Percentiles rank a stretch among this genome's conserved stretches.
Conservation (phyloP, 2,329 filamentous ascomycete species). For the Colletotrichum tamarilloi region DNA sequence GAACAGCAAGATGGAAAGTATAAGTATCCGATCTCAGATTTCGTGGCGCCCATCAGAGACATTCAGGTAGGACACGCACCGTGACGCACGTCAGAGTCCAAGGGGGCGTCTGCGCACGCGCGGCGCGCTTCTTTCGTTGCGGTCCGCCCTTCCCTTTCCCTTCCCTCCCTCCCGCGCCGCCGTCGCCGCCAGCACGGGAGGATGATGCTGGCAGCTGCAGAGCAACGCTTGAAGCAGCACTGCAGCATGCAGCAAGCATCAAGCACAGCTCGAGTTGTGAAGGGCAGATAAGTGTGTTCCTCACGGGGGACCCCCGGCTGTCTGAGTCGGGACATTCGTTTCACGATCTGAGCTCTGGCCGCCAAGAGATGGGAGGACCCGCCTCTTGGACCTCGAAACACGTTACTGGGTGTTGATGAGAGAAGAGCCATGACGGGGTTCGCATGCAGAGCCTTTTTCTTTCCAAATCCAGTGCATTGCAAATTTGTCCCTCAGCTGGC, state of each 20-base stretch:
- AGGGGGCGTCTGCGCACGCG: background rate
- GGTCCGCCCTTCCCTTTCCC: constrained; percentile 11
- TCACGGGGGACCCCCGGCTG: constrained; percentile 10
- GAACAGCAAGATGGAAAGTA: background rate
- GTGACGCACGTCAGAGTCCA: background rate
- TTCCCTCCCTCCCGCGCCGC: background rate
- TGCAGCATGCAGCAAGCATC: background rate
- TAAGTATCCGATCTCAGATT: background rate
- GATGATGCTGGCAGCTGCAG: background rate
- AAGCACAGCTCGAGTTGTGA: background rate
- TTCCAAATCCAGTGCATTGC: background rate
- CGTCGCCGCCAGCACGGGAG: background rate
- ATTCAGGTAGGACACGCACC: background rate
- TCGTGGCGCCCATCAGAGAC: background rate
- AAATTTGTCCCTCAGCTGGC: background rate
- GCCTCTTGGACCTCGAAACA: constrained; percentile 33
- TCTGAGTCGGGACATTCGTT: constrained; percentile 33
- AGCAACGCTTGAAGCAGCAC: background rate
- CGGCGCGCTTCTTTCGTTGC: background rate
- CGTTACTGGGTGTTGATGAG: background rate
- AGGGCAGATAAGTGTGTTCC: background rate
- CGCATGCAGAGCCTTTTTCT: background rate
- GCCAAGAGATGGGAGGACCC: constrained; percentile 34
- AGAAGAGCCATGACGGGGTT: constrained; percentile 19
- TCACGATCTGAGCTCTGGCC: constrained; percentile 34